These are phyloP conservation scores for Chlamydomonas eustigma DNA, from an alignment of 139 green algal species.

Conservation along the genomic window DNA sequence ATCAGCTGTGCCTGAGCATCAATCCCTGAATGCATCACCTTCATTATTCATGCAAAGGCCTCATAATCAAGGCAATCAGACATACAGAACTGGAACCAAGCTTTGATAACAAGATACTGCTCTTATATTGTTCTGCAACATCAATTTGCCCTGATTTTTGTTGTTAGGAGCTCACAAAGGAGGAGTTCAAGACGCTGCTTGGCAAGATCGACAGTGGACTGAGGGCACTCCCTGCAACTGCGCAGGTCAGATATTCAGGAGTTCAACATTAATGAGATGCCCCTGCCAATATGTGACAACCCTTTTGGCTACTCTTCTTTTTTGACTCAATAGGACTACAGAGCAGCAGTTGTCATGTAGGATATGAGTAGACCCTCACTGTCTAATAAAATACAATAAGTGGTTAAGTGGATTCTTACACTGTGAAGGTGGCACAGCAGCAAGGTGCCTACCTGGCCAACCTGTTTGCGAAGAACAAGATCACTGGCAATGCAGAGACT, in stretches of 20 bases:
- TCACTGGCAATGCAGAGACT: constrained; percentile 23
- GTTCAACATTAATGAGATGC: neutral
- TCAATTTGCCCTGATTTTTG: too few species aligned
- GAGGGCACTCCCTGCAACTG: constrained; percentile 74
- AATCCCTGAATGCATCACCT: too few species aligned
- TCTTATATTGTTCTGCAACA: too few species aligned
- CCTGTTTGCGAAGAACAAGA: constrained; percentile 26
- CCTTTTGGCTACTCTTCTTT: neutral
- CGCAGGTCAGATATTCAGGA: constrained; percentile 45
- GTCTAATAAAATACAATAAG: too few species aligned
- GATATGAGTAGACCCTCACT: too few species aligned
- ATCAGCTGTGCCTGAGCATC: too few species aligned
- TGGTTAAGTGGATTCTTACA: too few species aligned
- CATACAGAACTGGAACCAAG: too few species aligned
- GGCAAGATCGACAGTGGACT: constrained; percentile 63
- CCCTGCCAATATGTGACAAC: neutral
- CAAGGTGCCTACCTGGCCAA: constrained; percentile 77
- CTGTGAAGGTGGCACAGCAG: constrained; percentile 87
- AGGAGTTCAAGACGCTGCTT: constrained; percentile 75
- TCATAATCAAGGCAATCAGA: too few species aligned
- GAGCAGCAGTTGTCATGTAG: neutral
- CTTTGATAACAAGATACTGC: too few species aligned
- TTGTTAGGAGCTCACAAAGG: constrained; percentile 17
- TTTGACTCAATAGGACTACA: neutral
- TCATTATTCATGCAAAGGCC: too few species aligned